Conservation (phyloP, 306 rosid genomes). For the Morella rubra region DNA sequence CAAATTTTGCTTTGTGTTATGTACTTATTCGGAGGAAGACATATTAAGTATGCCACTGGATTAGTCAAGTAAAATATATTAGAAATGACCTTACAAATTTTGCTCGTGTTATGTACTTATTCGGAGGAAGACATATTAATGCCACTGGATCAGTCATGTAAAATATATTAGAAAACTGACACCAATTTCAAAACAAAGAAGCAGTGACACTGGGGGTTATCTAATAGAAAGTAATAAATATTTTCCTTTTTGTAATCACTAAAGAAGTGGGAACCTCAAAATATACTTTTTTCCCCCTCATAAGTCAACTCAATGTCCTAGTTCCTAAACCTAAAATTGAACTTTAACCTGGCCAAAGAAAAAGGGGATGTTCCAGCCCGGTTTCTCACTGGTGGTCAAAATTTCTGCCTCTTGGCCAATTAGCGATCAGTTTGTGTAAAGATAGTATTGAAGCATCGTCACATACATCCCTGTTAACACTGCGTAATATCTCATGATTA, state of each 20-base stretch:
- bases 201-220: not conserved
- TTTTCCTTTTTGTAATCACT: not conserved
- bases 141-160: not conserved
- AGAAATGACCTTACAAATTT: not conserved
- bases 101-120: not conserved
- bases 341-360: constrained; percentile 1
- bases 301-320: not conserved
- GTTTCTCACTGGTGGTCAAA: not conserved
- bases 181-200: not conserved
- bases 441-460: not conserved
- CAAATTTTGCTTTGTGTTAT: not conserved
- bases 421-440: not conserved
- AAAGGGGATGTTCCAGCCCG: not conserved
- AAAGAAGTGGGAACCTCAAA: not conserved
- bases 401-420: not conserved
- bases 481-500: not conserved
- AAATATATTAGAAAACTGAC: not conserved
- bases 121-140: not conserved
- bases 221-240: not conserved
- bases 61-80: not conserved
- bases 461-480: not conserved
- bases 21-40: not conserved
- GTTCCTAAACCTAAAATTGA: not conserved
- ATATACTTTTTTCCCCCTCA: not conserved
- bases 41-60: not conserved